phyloP scores from a whole-genome alignment of 1,284 basidiomycete species.

The Cerioporus squamosus region DNA sequence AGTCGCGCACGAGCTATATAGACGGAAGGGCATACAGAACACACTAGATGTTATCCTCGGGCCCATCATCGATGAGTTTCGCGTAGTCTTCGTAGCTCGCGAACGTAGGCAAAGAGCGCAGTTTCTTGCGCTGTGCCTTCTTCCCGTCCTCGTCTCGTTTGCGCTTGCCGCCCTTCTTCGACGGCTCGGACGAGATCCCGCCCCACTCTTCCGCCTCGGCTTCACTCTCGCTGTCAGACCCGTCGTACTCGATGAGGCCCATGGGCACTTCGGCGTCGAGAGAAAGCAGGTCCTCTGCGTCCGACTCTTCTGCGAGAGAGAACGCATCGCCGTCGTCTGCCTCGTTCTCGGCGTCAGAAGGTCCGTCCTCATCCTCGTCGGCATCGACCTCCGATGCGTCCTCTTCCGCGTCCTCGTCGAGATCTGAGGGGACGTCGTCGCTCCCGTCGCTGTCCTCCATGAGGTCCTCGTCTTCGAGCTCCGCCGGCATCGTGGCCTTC shows the following conservation, averaged over 20 bases:
- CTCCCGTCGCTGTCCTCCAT: conserved; percentile 42
- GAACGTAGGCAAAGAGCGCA: conserved; percentile 81
- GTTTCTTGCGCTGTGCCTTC: conserved; percentile 72
- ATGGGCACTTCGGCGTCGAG: conserved; percentile 56
- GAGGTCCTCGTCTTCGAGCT: conserved; percentile 45
- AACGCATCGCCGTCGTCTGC: conserved; percentile 46
- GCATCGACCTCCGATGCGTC: conserved; percentile 37
- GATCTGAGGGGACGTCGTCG: conserved; percentile 39
- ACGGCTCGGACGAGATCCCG: conserved; percentile 43
- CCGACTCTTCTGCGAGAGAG: conserved; percentile 67
- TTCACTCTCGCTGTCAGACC: conserved; percentile 44
- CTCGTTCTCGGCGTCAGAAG: conserved; percentile 37
- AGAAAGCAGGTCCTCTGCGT: conserved; percentile 69
- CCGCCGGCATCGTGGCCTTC: conserved; percentile 78
- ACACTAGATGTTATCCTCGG: conserved; percentile 69
- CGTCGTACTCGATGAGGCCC: conserved; percentile 64
- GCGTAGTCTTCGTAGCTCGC: conserved; percentile 97
- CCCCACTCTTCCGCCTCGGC: conserved; percentile 59
- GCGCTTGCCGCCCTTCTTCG: conserved; percentile 54
- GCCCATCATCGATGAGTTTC: conserved; percentile 86
- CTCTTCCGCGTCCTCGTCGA: conserved; percentile 25
- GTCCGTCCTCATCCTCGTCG: conserved; percentile 33
- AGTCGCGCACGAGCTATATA: no score
- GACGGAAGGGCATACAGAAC: no score
- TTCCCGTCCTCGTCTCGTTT: conserved; percentile 46